Conservation (phyloP, 2,329 filamentous ascomycete genomes). For the Ploettnerulaceae sp. region DNA sequence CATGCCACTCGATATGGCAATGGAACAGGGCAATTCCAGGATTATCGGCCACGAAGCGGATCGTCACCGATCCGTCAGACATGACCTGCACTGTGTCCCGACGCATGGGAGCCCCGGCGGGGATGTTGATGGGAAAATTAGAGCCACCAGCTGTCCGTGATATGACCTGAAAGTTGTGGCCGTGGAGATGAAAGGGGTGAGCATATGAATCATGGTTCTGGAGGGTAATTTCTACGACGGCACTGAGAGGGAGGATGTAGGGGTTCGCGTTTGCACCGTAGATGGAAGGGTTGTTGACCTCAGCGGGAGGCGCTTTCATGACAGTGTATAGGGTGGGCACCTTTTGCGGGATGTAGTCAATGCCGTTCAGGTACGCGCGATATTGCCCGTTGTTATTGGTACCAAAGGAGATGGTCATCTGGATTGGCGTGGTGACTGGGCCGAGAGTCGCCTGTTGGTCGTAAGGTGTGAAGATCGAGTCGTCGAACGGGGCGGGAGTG, state of each 20-base stretch:
- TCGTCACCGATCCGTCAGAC: constrained; percentile 59
- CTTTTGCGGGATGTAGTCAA: constrained; percentile 68
- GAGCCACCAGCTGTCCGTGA: constrained; percentile 2
- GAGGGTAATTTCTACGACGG: constrained; percentile 44
- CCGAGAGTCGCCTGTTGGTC: constrained; percentile 5
- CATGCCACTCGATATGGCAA: constrained; percentile 58
- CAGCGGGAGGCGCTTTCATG: constrained; percentile 46
- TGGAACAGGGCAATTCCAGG: constrained; percentile 65
- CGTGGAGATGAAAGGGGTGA: constrained; percentile 20
- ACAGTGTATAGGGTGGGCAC: constrained; percentile 73
- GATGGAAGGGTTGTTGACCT: constrained; percentile 46
- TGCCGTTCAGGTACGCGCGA: constrained; percentile 59
- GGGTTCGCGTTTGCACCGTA: constrained; percentile 58
- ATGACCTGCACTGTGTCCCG: constrained; percentile 57
- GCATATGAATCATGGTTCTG: constrained; percentile 14
- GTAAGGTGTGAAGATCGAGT: constrained; percentile 12
- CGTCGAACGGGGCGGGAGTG: constrained; percentile 10
- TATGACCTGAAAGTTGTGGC: constrained; percentile 18
- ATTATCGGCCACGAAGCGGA: constrained; percentile 61
- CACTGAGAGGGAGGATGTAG: constrained; percentile 58
- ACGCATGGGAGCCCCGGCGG: constrained; percentile 48
- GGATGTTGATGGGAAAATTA: constrained; percentile 7
- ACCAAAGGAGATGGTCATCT: constrained; percentile 9
- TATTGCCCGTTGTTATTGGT: constrained; percentile 7
- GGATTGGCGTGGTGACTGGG: not conserved